Evolutionary conservation across 176 grass and related monocot genomes (phyloP).

Genomic region (Musa acuminata): DNA sequence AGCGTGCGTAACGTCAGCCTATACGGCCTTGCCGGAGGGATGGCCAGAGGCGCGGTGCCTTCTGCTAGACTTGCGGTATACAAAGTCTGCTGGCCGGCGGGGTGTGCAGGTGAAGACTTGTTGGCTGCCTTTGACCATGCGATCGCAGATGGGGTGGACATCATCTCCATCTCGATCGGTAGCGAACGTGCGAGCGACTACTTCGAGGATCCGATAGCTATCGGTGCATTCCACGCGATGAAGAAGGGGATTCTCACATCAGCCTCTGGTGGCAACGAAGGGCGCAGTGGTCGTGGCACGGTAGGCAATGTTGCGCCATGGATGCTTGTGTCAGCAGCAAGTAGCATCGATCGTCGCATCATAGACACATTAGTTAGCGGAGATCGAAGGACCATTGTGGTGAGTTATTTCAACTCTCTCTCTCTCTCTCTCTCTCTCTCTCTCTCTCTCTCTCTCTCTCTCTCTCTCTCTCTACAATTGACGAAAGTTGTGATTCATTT

Average conservation of each 20-base stretch:
- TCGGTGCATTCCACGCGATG: conserved; percentile 36
- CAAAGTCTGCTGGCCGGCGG: conserved; percentile 18
- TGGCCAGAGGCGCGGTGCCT: conserved; percentile 24
- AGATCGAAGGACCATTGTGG: conserved; percentile 21
- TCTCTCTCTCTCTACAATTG: conserved; percentile 28
- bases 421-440: no score
- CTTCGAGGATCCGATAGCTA: conserved; percentile 19
- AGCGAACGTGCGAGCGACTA: not conserved
- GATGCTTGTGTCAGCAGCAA: conserved; percentile 22
- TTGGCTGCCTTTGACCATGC: conserved; percentile 34
- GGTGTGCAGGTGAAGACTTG: conserved; percentile 15
- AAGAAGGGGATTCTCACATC: conserved; percentile 23
- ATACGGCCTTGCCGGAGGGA: conserved; percentile 10
- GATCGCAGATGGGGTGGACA: conserved; percentile 35
- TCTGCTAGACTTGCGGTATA: conserved; percentile 31
- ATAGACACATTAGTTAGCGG: conserved; percentile 17
- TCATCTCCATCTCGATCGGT: conserved; percentile 36
- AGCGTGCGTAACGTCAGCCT: conserved; percentile 16
- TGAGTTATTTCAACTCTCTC: not conserved
- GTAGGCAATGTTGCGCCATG: conserved; percentile 35
- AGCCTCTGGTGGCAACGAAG: conserved; percentile 13
- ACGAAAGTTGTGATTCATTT: not conserved
- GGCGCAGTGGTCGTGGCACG: not conserved
- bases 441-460: no score
- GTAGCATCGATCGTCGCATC: conserved; percentile 28